Conservation (phyloP, 139 green algal genomes). For the Chlorella ohadii region DNA sequence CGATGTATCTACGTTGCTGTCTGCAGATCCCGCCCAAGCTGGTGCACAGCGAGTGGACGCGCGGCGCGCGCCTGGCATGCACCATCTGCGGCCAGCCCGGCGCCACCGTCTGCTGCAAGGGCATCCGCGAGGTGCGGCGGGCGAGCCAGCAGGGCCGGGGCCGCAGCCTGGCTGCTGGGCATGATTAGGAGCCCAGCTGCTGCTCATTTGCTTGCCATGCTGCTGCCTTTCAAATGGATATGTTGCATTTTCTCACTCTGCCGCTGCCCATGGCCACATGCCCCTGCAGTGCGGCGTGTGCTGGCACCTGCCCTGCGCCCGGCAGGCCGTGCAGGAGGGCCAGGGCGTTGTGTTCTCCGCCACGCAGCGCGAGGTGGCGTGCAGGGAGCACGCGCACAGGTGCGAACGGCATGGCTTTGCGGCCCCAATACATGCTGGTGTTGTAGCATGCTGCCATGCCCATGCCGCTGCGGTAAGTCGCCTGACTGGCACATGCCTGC, state of each 20-base stretch:
- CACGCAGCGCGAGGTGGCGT: background rate
- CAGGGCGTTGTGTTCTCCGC: background rate
- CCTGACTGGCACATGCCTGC: background rate
- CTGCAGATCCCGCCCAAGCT: background rate
- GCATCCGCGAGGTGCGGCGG: background rate
- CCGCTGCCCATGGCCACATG: no score
- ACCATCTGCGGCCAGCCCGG: background rate
- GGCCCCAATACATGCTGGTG: no score
- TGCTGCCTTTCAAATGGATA: no score
- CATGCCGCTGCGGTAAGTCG: no score
- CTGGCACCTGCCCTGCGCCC: conserved; percentile 36
- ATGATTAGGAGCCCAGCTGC: no score
- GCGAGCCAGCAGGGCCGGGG: no score
- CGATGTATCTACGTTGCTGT: no score
- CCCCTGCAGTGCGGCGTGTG: background rate
- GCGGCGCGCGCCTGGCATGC: background rate
- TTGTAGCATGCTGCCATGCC: no score
- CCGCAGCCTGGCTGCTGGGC: no score
- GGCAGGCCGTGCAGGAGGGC: conserved; percentile 1
- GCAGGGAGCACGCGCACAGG: background rate
- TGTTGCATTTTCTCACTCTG: no score
- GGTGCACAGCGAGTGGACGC: background rate
- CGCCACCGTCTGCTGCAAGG: conserved; percentile 7
- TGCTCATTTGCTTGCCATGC: no score
- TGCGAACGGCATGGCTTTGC: background rate